phyloP scores from a whole-genome alignment of 225 moss, liverwort and hornwort species.

The Pseudoscleropodium purum region DNA sequence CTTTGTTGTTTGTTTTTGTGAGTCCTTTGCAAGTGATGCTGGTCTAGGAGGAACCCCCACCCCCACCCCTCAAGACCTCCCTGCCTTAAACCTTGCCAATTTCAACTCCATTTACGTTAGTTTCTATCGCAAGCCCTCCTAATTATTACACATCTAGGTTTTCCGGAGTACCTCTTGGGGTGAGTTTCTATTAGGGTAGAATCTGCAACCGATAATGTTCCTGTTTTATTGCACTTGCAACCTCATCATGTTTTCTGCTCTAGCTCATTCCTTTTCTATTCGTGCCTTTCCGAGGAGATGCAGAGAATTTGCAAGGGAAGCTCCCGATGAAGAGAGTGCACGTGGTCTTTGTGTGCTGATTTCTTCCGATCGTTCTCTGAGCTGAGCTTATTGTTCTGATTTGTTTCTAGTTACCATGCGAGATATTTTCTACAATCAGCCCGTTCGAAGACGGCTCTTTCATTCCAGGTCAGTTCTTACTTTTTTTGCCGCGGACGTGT shows the following conservation, averaged over 20 bases:
- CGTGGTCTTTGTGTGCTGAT: background rate
- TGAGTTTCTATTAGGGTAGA: background rate
- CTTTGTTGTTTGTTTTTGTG: background rate
- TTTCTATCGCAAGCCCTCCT: background rate
- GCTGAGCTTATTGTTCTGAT: background rate
- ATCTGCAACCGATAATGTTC: background rate
- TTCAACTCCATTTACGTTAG: background rate
- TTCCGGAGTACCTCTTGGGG: background rate
- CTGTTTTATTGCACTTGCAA: background rate
- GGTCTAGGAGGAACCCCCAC: background rate
- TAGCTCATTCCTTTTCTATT: background rate
- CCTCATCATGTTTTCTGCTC: background rate
- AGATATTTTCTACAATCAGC: conserved; percentile 93
- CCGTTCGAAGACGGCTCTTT: conserved; percentile 82
- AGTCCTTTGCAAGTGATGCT: background rate
- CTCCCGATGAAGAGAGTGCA: background rate
- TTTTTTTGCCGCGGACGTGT: background rate
- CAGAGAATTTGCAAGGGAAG: background rate
- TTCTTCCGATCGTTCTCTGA: background rate
- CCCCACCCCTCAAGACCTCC: background rate
- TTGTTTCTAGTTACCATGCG: conserved; percentile 55
- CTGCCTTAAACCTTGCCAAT: background rate
- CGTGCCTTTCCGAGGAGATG: background rate
- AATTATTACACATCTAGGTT: background rate
- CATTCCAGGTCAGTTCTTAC: conserved; percentile 48